Evolutionary conservation across 2,329 filamentous ascomycete species (phyloP).

Genomic region (Xylaria sp.): DNA sequence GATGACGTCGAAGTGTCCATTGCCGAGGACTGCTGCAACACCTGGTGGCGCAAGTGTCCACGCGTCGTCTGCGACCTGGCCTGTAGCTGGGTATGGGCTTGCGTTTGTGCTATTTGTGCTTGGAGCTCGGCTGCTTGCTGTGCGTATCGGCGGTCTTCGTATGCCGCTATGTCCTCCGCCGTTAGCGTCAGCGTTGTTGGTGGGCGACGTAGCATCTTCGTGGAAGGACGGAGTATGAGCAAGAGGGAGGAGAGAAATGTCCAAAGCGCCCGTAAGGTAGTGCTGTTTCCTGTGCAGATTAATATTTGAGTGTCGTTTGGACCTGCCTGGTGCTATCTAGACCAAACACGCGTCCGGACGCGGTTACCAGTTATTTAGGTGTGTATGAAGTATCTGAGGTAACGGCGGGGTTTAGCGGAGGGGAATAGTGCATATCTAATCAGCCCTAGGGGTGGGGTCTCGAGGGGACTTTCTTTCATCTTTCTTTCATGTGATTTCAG

Average conservation of each 20-base stretch:
- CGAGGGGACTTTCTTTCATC: neutral
- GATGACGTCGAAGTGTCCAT: conserved; percentile 43
- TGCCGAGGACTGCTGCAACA: conserved; percentile 22
- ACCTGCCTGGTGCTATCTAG: neutral
- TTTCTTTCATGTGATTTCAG: conserved; percentile 6
- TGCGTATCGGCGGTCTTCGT: conserved; percentile 69
- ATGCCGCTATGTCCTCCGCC: conserved; percentile 74
- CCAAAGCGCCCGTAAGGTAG: neutral
- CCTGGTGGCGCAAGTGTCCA: conserved; percentile 12
- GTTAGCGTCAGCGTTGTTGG: conserved; percentile 76
- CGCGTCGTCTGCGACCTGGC: conserved; percentile 15
- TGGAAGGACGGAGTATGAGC: neutral
- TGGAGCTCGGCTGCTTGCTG: conserved; percentile 24
- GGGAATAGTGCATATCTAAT: neutral
- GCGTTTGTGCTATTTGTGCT: conserved; percentile 38
- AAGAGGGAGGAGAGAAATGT: neutral
- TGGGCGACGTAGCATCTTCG: conserved; percentile 70
- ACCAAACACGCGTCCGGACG: conserved; percentile 10
- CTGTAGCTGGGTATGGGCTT: conserved; percentile 43
- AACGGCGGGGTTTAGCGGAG: conserved; percentile 19
- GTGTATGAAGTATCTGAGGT: neutral
- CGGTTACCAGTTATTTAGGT: conserved; percentile 4
- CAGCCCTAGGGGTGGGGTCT: conserved; percentile 28
- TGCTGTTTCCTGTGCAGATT: neutral
- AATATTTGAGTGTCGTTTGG: neutral